Conservation (phyloP, 139 green algal genomes). For the Coelastrella sp. region DNA sequence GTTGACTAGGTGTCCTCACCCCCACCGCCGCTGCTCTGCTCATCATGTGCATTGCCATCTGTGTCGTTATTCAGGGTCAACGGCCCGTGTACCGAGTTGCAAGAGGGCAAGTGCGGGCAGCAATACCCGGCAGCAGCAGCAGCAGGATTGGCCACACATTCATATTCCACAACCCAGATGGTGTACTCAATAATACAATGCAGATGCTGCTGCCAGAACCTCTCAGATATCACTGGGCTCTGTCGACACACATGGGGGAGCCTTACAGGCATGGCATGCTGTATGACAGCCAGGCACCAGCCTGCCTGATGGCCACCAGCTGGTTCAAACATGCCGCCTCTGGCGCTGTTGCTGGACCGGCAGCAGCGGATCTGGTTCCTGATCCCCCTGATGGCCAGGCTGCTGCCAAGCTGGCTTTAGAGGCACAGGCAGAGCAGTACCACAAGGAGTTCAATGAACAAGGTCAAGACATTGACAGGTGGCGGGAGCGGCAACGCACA, state of each 20-base stretch:
- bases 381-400: background rate
- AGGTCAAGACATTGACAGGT: background rate
- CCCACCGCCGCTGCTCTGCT: no score
- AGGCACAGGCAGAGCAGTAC: background rate
- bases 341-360: background rate
- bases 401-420: background rate
- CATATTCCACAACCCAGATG: background rate
- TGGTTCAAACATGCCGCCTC: background rate
- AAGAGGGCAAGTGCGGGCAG: background rate
- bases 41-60: no score
- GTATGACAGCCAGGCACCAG: background rate
- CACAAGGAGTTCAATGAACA: no score
- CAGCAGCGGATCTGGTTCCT: background rate
- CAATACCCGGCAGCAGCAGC: background rate
- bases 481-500: background rate
- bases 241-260: background rate
- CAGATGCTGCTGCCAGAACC: background rate
- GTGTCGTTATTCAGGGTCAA: background rate
- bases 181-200: background rate
- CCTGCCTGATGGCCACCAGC: background rate
- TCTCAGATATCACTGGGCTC: background rate
- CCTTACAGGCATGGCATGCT: background rate
- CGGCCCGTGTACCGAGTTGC: background rate
- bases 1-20: no score
- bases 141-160: background rate